Base-by-base conservation (phyloP, 805 yeast species). In the Teunomyces atbi region DNA sequence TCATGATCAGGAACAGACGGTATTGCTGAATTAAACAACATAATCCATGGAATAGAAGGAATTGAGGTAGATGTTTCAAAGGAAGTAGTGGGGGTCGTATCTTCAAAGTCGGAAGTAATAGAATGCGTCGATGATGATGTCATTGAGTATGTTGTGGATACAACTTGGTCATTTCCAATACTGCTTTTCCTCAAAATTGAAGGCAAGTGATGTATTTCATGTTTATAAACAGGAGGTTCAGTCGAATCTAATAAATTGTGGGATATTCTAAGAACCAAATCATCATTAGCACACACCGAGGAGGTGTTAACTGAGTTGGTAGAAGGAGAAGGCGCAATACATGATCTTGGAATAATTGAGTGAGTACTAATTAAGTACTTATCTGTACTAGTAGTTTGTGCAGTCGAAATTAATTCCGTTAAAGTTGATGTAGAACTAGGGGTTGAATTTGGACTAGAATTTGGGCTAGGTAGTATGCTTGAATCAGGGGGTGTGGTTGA, bases 311-410 rank as follows among this genome's bases (percentile, higher is more conserved):
- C 47, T n/a, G 50, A 42, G 6, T 50, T 37, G 2, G 46, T 35
- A 20, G 48, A 46, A 4, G 42, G 38, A 1, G 48, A 38, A 6
- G 55, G 50, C 2, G 49, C 29, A 15, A 51, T 46, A 23, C 55
- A 51, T 43, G 51, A 50, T 20, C 55, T 41, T 13, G 55, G 52
- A 21, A 48, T 47, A 23, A 51, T 41, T 8, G 51, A 45, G 41
- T 45, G 44, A 21, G 36, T 41, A 29, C 43, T 45, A 18, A 48
- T 50, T 19, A 51, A 26, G 13, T 47, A 42, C 26, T 32, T 21
- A 12, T 20, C 41, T 18, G 26, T 44, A 16, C 36, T 28, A 16
- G 18, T 12, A 7, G 15, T 30, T 19, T 34, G 37, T 8, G 15
- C 6, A 12, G 38, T 27, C 15, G 16, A 10, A 21, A 10, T n/a